Percentiles rank a stretch among this genome's conserved stretches.
Conservation (phyloP, 2,329 filamentous ascomycete species). For the Pseudocercospora musae region DNA sequence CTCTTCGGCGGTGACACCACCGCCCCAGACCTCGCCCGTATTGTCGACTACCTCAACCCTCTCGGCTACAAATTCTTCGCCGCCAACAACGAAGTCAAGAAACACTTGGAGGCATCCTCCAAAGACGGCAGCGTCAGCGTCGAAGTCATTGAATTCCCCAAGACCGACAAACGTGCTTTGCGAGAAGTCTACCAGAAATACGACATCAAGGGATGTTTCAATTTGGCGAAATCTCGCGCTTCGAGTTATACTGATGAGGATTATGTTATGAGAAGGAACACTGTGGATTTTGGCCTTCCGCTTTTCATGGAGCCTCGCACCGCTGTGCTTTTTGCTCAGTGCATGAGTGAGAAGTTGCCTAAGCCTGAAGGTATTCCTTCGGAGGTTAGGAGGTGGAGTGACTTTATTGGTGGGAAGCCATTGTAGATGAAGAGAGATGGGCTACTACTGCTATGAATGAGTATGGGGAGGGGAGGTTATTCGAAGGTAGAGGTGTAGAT, state of each 20-base stretch:
- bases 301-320: constrained; percentile 99
- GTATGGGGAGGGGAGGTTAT: no score
- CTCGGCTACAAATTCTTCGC: constrained; percentile 94
- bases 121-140: constrained; percentile 65
- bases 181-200: constrained; percentile 96
- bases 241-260: constrained; percentile 87
- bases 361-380: constrained; percentile 80
- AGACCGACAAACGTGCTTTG: constrained; percentile 89
- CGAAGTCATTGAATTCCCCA: constrained; percentile 94
- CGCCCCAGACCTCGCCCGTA: constrained; percentile 67
- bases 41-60: constrained; percentile 82
- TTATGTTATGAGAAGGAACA: constrained; percentile 94
- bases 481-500: no score
- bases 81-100: constrained; percentile 76
- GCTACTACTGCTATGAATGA: background rate
- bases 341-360: constrained; percentile 95
- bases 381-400: constrained; percentile 91
- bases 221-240: constrained; percentile 78
- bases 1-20: constrained; percentile 83
- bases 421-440: constrained; percentile 45
- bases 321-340: constrained; percentile 90
- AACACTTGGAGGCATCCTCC: constrained; percentile 69
- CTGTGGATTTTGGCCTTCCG: constrained; percentile 95
- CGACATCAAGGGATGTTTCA: constrained; percentile 93
- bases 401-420: constrained; percentile 86